phyloP scores from a whole-genome alignment of 2,329 filamentous ascomycete species.

The Colletotrichum plurivorum region DNA sequence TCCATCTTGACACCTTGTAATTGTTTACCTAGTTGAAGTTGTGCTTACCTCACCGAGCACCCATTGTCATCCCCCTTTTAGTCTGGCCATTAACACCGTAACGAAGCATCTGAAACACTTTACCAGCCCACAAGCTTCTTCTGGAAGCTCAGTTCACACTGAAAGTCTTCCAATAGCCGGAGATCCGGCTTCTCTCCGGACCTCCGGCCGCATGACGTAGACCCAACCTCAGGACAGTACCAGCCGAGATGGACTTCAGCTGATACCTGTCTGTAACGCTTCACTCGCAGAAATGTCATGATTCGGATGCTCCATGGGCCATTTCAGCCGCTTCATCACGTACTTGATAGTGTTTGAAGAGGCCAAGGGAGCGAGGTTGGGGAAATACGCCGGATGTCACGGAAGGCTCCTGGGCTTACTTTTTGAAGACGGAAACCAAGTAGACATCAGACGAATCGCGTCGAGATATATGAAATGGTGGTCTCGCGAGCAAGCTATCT shows the following conservation, averaged over 20 bases:
- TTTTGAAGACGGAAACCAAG: neutral
- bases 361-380: neutral
- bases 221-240: neutral
- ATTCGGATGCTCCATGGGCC: too few species aligned
- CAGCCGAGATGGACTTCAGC: neutral
- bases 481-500: neutral
- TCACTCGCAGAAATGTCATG: too few species aligned
- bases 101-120: too few species aligned
- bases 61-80: fast-evolving
- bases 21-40: too few species aligned
- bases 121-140: too few species aligned
- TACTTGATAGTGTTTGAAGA: neutral
- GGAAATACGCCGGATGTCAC: conserved; percentile 9
- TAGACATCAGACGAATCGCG: conserved; percentile 1
- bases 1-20: too few species aligned
- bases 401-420: neutral
- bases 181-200: neutral
- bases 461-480: neutral
- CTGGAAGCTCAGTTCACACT: too few species aligned
- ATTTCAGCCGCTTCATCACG: too few species aligned
- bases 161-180: neutral
- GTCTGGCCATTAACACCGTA: too few species aligned
- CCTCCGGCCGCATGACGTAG: neutral
- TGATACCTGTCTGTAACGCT: neutral
- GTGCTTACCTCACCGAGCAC: too few species aligned